These are phyloP conservation scores for Planoprotostelium fungivorum DNA, from an alignment of 78 protist species.

Conservation along the genomic window DNA sequence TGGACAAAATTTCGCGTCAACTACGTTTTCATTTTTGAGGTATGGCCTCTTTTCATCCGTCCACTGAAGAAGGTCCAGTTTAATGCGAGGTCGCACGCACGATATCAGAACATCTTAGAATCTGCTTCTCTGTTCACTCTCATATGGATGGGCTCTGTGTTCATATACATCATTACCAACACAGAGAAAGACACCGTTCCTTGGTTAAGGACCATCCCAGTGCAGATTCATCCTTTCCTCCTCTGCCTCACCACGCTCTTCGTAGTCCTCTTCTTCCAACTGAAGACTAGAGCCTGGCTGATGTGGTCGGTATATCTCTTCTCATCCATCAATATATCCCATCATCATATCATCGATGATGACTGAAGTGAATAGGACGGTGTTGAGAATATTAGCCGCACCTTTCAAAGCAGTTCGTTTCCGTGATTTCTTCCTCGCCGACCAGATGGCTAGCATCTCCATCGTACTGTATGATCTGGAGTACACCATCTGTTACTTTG, in stretches of 20 bases:
- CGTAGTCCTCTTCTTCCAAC: neutral
- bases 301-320: neutral
- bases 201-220: neutral
- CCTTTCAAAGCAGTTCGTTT: slow-evolving; percentile 36
- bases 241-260: neutral
- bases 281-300: neutral
- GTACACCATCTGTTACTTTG: slow-evolving; percentile 36
- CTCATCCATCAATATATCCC: neutral
- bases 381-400: slow-evolving; percentile 27
- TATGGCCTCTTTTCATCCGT: neutral
- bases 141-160: neutral
- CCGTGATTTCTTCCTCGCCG: slow-evolving; percentile 60
- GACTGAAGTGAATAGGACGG: neutral
- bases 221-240: neutral
- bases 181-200: neutral
- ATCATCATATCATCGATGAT: neutral
- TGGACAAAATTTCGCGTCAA: neutral
- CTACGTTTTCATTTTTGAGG: neutral
- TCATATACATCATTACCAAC: neutral
- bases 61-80: neutral
- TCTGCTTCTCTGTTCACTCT: neutral
- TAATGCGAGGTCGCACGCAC: neutral
- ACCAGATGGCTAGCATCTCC: slow-evolving; percentile 36
- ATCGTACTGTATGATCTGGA: slow-evolving; percentile 44
- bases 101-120: neutral